Conservation (phyloP, 2,329 filamentous ascomycete genomes). For the Hypocreales sp. region DNA sequence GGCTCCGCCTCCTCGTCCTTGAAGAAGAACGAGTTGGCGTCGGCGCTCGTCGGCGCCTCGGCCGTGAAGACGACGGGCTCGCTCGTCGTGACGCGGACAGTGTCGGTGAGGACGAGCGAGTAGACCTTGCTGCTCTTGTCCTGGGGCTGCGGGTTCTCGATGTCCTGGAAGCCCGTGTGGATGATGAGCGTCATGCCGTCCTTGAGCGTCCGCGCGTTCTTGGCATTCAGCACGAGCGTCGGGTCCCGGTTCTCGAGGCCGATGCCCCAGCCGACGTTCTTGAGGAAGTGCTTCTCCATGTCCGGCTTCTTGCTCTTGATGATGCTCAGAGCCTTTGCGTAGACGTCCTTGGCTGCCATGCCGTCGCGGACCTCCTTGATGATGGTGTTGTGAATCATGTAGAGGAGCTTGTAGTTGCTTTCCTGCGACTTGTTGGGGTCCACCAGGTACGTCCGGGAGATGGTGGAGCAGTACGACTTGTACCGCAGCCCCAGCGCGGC, state of each 20-base stretch:
- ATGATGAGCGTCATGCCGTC: constrained; percentile 96
- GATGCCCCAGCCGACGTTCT: constrained; percentile 82
- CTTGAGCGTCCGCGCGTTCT: constrained; percentile 69
- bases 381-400: constrained; percentile 73
- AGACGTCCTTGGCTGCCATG: constrained; percentile 74
- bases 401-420: constrained; percentile 78
- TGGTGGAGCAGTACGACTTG: constrained; percentile 86
- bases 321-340: constrained; percentile 66
- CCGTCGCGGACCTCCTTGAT: constrained; percentile 86
- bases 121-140: constrained; percentile 85
- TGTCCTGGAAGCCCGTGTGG: constrained; percentile 76
- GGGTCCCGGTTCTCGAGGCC: constrained; percentile 82
- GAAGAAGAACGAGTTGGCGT: constrained; percentile 96
- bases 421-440: constrained; percentile 96
- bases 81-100: constrained; percentile 67
- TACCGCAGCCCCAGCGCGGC: constrained; percentile 85
- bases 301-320: constrained; percentile 88
- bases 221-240: constrained; percentile 71
- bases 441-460: constrained; percentile 87
- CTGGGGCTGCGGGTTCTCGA: constrained; percentile 74
- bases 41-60: constrained; percentile 78
- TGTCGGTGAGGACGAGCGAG: constrained; percentile 82
- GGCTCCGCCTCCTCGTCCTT: constrained; percentile 83
- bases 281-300: constrained; percentile 85
- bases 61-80: constrained; percentile 85